Conservation (phyloP, 2,329 filamentous ascomycete species). For the Rutstroemia sp. region DNA sequence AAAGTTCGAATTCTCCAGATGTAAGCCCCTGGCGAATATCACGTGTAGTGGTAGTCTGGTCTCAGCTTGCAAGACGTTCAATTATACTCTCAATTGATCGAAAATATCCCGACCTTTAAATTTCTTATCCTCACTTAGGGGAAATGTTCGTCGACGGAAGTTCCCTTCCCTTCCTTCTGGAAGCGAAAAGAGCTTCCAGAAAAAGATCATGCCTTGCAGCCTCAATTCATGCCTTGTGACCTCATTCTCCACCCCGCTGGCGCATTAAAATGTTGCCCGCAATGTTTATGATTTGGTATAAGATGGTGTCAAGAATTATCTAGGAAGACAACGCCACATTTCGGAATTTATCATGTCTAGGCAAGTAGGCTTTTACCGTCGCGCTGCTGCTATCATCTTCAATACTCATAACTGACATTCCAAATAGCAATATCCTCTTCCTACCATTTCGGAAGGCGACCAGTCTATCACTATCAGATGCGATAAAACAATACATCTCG, state of each 20-base stretch:
- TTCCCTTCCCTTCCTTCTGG: too few species aligned
- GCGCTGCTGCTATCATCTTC: neutral
- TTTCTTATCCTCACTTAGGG: too few species aligned
- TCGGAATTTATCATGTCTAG: constrained; percentile 3
- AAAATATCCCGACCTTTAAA: too few species aligned
- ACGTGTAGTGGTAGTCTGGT: too few species aligned
- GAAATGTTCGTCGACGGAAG: too few species aligned
- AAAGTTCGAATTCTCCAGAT: too few species aligned
- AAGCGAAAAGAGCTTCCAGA: too few species aligned
- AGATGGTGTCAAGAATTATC: neutral
- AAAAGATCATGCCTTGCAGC: too few species aligned
- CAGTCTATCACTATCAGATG: constrained; percentile 67
- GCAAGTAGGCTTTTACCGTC: neutral
- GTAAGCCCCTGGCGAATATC: too few species aligned
- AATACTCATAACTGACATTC: neutral
- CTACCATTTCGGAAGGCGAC: constrained; percentile 78
- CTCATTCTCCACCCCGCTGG: neutral
- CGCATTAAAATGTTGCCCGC: neutral
- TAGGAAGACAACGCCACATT: neutral
- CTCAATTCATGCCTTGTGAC: neutral
- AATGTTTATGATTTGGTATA: neutral
- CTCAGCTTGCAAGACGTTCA: too few species aligned
- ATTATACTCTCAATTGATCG: too few species aligned
- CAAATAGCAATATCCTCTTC: constrained; percentile 28
- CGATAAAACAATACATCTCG: constrained; percentile 92